Conservation (phyloP, 495 filamentous ascomycete genomes). For the Diplogelasinospora grovesii region DNA sequence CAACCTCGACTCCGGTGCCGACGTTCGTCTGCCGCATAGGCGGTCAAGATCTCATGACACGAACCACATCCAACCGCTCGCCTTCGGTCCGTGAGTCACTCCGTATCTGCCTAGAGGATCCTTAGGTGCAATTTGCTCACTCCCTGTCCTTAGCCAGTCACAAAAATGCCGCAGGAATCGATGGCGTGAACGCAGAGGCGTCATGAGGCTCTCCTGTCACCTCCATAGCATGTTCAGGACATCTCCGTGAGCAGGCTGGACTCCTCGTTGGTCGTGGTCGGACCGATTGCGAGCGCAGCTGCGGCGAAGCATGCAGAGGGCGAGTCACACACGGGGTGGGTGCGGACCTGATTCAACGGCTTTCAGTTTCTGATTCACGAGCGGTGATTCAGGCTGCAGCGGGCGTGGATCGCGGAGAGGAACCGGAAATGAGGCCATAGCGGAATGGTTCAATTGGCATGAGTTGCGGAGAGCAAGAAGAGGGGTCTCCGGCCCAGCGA, state of each 20-base stretch:
- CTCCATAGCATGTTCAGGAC: background rate
- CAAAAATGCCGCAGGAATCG: constrained; percentile 2
- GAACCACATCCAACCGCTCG: constrained; percentile 1
- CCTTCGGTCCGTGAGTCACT: constrained; percentile 2
- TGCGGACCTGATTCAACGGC: constrained; percentile 1
- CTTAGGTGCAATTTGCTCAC: constrained; percentile 1
- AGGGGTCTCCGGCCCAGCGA: background rate
- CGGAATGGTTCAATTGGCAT: background rate
- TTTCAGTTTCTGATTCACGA: background rate
- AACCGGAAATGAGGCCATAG: background rate
- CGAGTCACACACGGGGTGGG: background rate
- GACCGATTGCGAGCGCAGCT: background rate
- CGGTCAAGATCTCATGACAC: constrained; percentile 1
- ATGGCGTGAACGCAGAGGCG: background rate
- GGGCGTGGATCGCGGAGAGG: background rate
- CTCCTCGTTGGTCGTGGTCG: background rate
- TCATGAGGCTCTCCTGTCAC: background rate
- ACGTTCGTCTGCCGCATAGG: background rate
- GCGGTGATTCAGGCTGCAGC: constrained; percentile 1
- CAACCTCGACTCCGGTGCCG: background rate
- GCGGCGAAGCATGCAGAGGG: background rate
- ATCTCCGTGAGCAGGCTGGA: background rate
- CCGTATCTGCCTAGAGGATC: constrained; percentile 2
- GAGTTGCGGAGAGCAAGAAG: background rate
- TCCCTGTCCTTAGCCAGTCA: constrained; percentile 1